These are phyloP conservation scores for Yamadazyma philogaea DNA, from an alignment of 805 yeast species.

Conservation along the genomic window DNA sequence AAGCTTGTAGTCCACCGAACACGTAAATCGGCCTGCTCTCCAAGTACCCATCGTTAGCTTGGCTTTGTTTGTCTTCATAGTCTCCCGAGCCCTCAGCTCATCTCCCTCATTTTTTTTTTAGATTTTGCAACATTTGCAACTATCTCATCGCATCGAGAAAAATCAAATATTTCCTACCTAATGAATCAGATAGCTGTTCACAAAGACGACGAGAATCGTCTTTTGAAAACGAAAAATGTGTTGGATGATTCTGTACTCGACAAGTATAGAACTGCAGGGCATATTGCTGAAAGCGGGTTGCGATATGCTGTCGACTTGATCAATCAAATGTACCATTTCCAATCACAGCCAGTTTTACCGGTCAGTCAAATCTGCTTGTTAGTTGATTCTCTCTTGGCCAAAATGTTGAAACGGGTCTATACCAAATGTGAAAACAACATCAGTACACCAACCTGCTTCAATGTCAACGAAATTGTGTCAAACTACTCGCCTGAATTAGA, in stretches of 20 bases:
- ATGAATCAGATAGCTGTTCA: constrained; percentile 63
- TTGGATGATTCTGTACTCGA: constrained; percentile 61
- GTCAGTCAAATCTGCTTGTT: constrained; percentile 73
- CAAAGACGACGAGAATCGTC: constrained; percentile 67
- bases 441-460: constrained; percentile 86
- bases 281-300: constrained; percentile 79
- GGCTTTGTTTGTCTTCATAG: no score
- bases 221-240: constrained; percentile 70
- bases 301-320: constrained; percentile 63
- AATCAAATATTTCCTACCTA: not conserved
- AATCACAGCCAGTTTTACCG: constrained; percentile 40
- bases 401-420: constrained; percentile 58
- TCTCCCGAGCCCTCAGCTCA: no score
- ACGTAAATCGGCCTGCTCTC: no score
- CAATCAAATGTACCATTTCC: constrained; percentile 69
- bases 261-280: constrained; percentile 87
- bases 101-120: not conserved
- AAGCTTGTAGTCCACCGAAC: no score
- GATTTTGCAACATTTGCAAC: constrained; percentile 1
- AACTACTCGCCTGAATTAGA: constrained; percentile 89
- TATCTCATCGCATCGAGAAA: constrained; percentile 9
- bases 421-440: constrained; percentile 82
- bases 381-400: constrained; percentile 71
- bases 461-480: constrained; percentile 69
- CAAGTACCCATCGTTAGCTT: no score